Evolutionary conservation across 257 asterid genomes (phyloP).

Genomic region (Penstemon eatonii): DNA sequence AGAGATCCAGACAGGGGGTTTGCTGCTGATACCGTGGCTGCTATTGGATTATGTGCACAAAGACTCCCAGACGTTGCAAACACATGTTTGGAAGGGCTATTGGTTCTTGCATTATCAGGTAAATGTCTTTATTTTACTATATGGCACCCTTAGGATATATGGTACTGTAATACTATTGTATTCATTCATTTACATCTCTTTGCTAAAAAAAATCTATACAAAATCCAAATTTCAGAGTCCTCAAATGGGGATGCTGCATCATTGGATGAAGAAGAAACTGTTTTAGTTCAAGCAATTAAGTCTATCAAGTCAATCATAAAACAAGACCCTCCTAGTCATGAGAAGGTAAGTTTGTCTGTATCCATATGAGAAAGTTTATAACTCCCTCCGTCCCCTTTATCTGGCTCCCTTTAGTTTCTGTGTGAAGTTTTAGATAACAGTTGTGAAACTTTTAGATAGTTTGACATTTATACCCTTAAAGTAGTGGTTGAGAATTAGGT

Average conservation of each 20-base stretch:
- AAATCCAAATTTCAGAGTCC: slow-evolving; percentile 49
- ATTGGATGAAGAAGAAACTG: slow-evolving; percentile 63
- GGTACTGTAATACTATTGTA: slow-evolving; percentile 8
- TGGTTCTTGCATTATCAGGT: slow-evolving; percentile 74
- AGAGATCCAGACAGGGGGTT: slow-evolving; percentile 91
- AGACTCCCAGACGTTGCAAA: slow-evolving; percentile 68
- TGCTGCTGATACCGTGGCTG: slow-evolving; percentile 94
- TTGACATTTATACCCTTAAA: too few relatives aligned
- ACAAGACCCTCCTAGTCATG: slow-evolving; percentile 71
- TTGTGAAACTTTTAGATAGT: too few relatives aligned
- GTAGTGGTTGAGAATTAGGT: too few relatives aligned
- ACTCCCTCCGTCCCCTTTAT: too few relatives aligned
- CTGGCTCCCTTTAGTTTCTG: too few relatives aligned
- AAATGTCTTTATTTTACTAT: slow-evolving; percentile 28
- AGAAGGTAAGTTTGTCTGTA: slow-evolving; percentile 56
- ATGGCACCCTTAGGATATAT: slow-evolving; percentile 25
- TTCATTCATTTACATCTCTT: slow-evolving; percentile 1
- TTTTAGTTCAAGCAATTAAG: slow-evolving; percentile 77
- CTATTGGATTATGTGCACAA: slow-evolving; percentile 86
- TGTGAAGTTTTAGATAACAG: too few relatives aligned
- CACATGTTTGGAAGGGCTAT: slow-evolving; percentile 79
- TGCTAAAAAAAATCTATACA: slow-evolving; percentile 20
- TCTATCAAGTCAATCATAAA: slow-evolving; percentile 79
- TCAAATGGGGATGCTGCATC: slow-evolving; percentile 48
- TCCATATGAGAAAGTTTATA: not conserved